phyloP scores from a whole-genome alignment of 2,329 filamentous ascomycete species.

The Pestalotiopsis sp. region DNA sequence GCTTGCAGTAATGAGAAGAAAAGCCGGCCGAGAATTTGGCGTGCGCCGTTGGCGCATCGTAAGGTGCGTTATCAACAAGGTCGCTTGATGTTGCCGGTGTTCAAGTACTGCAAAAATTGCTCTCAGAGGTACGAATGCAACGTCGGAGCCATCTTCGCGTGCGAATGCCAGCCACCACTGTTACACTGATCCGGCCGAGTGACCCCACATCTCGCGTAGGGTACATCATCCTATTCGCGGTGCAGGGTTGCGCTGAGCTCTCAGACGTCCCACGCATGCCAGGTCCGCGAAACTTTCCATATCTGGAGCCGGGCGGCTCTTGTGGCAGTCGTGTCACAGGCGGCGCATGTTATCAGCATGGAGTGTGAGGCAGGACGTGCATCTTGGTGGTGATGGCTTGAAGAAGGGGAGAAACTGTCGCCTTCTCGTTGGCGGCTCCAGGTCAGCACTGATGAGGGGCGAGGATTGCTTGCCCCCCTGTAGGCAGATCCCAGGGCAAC shows the following conservation, averaged over 20 bases:
- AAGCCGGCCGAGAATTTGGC: not conserved
- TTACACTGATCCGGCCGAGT: not conserved
- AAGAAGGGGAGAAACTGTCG: not conserved
- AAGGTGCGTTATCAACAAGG: conserved; percentile 2
- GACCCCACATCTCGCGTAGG: conserved; percentile 6
- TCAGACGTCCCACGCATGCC: not conserved
- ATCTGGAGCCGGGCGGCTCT: conserved; percentile 1
- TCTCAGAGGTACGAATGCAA: conserved; percentile 11
- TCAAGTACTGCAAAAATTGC: not conserved
- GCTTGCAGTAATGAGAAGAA: not conserved
- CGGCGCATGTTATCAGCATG: not conserved
- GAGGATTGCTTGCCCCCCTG: not conserved
- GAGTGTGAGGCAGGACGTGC: not conserved
- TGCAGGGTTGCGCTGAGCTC: conserved; percentile 1
- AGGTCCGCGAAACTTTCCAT: not conserved
- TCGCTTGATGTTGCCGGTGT: conserved; percentile 7
- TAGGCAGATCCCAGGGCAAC: conserved; percentile 13
- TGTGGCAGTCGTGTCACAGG: not conserved
- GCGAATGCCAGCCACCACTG: not conserved
- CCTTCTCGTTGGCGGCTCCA: not conserved
- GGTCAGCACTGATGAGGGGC: not conserved
- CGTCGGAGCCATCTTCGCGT: conserved; percentile 8
- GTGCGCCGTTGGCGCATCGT: conserved; percentile 1
- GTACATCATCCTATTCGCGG: not conserved
- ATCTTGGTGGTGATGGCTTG: not conserved